Conservation (phyloP, 805 yeast genomes). For the Ogataea pini region DNA sequence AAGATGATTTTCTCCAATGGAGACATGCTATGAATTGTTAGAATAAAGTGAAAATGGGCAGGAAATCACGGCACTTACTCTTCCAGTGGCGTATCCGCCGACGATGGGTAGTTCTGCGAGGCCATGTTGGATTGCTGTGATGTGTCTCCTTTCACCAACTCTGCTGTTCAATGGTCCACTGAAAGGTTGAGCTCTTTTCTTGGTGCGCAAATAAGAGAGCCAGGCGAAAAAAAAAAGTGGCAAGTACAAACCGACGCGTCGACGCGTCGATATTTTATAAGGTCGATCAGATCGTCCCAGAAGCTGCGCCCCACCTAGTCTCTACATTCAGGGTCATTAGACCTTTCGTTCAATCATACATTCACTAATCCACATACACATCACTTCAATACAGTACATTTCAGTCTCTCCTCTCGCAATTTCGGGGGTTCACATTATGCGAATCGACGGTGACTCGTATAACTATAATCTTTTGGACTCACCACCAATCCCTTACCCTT, state of each 20-base stretch:
- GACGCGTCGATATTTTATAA: too few relatives aligned
- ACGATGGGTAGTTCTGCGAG: slow-evolving; percentile 47
- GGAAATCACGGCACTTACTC: slow-evolving; percentile 41
- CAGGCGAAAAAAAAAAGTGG: background rate
- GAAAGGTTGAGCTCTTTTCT: background rate
- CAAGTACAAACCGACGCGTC: too few relatives aligned
- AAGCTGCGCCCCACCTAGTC: too few relatives aligned
- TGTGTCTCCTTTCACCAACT: background rate
- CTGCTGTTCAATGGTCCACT: too few relatives aligned
- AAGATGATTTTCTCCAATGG: slow-evolving; percentile 57
- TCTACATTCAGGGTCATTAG: too few relatives aligned
- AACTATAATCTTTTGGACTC: slow-evolving; percentile 73
- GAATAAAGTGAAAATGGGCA: background rate
- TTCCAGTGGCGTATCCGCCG: slow-evolving; percentile 47
- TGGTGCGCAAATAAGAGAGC: background rate
- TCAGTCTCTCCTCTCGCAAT: too few relatives aligned
- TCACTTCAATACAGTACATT: too few relatives aligned
- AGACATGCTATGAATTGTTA: slow-evolving; percentile 43
- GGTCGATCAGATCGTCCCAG: too few relatives aligned
- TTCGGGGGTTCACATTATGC: too few relatives aligned
- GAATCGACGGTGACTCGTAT: slow-evolving; percentile 22
- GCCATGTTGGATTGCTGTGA: slow-evolving; percentile 30
- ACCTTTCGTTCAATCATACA: too few relatives aligned
- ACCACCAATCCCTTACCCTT: slow-evolving; percentile 91
- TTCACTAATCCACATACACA: too few relatives aligned